Base-by-base conservation (phyloP, 2,329 filamentous ascomycete genomes). In the Scedosporium boydii region DNA sequence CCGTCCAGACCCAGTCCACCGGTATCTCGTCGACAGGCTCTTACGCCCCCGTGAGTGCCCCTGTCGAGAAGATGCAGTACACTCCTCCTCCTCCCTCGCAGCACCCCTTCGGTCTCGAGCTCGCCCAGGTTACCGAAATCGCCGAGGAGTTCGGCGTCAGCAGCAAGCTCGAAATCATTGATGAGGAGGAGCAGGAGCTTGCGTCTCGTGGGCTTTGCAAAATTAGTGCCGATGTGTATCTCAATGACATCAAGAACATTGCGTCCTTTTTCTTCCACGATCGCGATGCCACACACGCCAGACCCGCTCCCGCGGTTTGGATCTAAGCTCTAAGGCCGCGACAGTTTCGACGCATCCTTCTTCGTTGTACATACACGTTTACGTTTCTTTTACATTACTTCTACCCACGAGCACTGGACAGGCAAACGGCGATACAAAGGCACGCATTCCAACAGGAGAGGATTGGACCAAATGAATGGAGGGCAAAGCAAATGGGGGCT, bases 101-200 rank as follows among this genome's bases (percentile, higher is more conserved):
- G 29, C 85, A 95, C 72, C 93, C 93, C 0, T 98, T 98, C 69
- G 91, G 91, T 61, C 87, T 88, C 59, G 95, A 99, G 75, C 80
- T 98, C 61, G 91, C 91, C 63, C 89, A 98, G 75, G 90, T 98
- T 26, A 91, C 92, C 61, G 95, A 98, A 75, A 83, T 97, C 16
- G 93, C 89, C 0, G 95, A 98, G 76, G 93, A 97, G 74, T 93
- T 91, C 68, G 86, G 86, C 51, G 80, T 86, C 34, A 81, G 82
- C 65, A 81, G 85, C 44, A 76, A 81, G 65, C 72, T 83, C 64
- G 80, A 82, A n/a, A 78, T 86, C 56, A 76, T 87, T 46, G 88
- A 93, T 55, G 89, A 91, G 62, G 91, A 96, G 73, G 82, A 90
- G 69, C 79, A 84, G 67, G 84, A 87, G 64, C 84, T 98, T 71